Base-by-base conservation (phyloP, 2,329 filamentous ascomycete genomes). In the Alternaria sp. region DNA sequence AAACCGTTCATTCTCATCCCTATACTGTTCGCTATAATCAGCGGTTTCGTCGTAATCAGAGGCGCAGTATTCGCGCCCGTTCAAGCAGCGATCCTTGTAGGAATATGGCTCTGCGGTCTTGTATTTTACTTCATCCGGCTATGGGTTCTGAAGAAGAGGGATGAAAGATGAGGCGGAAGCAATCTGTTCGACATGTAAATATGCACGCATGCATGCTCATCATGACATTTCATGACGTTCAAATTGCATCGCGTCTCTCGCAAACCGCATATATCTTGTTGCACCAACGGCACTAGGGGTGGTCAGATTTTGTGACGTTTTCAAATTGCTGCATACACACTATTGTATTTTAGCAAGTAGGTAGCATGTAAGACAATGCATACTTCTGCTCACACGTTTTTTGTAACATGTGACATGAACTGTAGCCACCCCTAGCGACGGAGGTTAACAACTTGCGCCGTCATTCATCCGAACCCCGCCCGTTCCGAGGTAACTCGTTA, bases 1-100 rank as follows among this genome's bases (percentile, higher is more conserved):
- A 87, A 86, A 75, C 85, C 88, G 0, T 78, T 82, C n/a, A 74
- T 89, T 0, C 28, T 84, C 3, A 81, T 89, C 9, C 88, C 88
- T 0, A 55, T 84, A 0, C 60, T 86, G 0, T 90, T 90, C 63
- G 82, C 85, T 0, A 26, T 87, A 0, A 88, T 90, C 5, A 89
- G 87, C 67, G 76, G 75, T 1, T 80, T 80, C 49, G 77, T 80
- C 4, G 72, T 79, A 3, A 57, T 79, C 4, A 67, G 77, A 36
- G 77, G 77, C 17, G 77, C 77, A 1, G 70, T 79, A 1, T 79
- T 79, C 60, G 77, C 77, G 3, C 76, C 75, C 0, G 57, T 77
- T 5, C 77, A 77, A 40, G 77, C 77, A 11, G 66, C 49, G 0
- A 68, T 79, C 7, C 51, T 80, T 47, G 58, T 77, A 2, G 75